A percentile compares a stretch with the other conserved stretches of the same genome.
phyloP scores from a whole-genome alignment of 306 rosid species.

The Canavalia ensiformis region DNA sequence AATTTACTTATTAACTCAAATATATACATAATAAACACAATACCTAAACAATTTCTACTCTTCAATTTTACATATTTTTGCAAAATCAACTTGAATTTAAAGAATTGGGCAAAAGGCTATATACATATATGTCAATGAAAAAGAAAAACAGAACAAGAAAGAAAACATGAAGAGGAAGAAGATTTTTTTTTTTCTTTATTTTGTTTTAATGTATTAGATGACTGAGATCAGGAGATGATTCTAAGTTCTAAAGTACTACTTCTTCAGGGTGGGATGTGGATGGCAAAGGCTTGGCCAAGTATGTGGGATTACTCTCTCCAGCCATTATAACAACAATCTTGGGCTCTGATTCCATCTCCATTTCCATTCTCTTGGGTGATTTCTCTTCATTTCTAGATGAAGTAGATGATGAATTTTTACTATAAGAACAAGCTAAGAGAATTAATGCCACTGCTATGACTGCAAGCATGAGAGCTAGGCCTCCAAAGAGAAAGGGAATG shows the following conservation, averaged over 20 bases:
- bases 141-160: background rate
- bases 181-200: background rate
- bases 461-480: constrained; percentile 66
- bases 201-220: background rate
- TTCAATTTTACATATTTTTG: constrained; percentile 25
- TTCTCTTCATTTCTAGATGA: constrained; percentile 24
- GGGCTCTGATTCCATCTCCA: constrained; percentile 51
- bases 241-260: background rate
- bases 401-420: constrained; percentile 15
- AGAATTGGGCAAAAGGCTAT: constrained; percentile 17
- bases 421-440: constrained; percentile 64
- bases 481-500: constrained; percentile 68
- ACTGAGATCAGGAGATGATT: background rate
- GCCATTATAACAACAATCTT: constrained; percentile 89
- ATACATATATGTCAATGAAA: background rate
- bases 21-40: too few relatives aligned
- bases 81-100: background rate
- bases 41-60: background rate
- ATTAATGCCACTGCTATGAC: constrained; percentile 64
- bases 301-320: constrained; percentile 78
- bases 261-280: constrained; percentile 36
- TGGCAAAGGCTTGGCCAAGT: constrained; percentile 72
- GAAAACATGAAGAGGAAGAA: background rate
- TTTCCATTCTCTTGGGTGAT: constrained; percentile 34
- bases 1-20: too few relatives aligned